Evolutionary conservation across 202 grass and related monocot species (phyloP).

Genomic region (Schoenoplectus tabernaemontani): DNA sequence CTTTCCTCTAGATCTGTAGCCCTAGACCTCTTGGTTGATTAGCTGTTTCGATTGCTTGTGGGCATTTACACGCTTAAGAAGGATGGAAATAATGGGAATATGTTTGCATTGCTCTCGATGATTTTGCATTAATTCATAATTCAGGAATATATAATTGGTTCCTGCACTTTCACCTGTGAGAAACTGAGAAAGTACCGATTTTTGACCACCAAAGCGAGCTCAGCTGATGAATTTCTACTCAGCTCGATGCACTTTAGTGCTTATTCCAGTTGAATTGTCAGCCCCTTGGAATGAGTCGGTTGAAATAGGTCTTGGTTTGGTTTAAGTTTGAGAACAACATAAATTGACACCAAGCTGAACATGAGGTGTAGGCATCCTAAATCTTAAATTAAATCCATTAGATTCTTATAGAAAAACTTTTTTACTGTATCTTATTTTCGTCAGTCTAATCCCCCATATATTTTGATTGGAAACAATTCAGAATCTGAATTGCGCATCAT

Average conservation of each 20-base stretch:
- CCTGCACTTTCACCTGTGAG: not conserved
- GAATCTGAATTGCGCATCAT: no score
- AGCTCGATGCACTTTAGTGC: not conserved
- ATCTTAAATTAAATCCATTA: no score
- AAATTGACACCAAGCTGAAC: not conserved
- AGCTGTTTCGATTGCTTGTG: not conserved
- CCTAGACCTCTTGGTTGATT: not conserved
- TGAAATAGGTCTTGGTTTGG: no score
- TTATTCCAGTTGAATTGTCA: not conserved
- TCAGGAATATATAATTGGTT: not conserved
- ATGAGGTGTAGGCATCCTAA: not conserved
- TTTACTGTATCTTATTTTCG: not conserved
- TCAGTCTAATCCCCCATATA: not conserved
- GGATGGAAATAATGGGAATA: not conserved
- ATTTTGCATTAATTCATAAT: not conserved
- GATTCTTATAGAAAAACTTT: not conserved
- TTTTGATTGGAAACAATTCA: no score
- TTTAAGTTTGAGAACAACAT: not conserved
- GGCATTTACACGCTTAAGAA: not conserved
- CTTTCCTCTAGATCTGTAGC: not conserved
- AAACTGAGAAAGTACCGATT: not conserved
- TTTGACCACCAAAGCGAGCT: not conserved
- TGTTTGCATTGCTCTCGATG: not conserved
- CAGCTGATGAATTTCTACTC: not conserved
- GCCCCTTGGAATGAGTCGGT: not conserved